phyloP scores from a whole-genome alignment of 78 protist genomes.

The Dictyostelium purpureum region DNA sequence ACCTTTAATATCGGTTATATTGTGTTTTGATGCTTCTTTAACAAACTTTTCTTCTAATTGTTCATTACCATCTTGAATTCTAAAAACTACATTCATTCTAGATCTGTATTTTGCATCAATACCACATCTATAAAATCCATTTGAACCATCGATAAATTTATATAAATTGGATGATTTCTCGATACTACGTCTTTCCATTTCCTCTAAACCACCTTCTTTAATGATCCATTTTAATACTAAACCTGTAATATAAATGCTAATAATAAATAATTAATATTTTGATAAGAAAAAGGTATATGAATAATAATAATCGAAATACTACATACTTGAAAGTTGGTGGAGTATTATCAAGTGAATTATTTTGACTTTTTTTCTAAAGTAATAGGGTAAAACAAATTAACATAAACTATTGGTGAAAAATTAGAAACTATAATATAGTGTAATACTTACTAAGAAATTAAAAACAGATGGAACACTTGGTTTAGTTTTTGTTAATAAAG shows the following conservation, averaged over 20 bases:
- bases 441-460: slow-evolving; percentile 37
- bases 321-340: slow-evolving; percentile 70
- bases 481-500: slow-evolving; percentile 80
- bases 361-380: slow-evolving; percentile 48
- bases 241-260: slow-evolving; percentile 89
- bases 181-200: slow-evolving; percentile 43
- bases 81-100: slow-evolving; percentile 92
- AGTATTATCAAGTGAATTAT: slow-evolving; percentile 77
- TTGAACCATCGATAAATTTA: slow-evolving; percentile 71
- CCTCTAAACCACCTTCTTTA: slow-evolving; percentile 90
- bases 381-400: background rate
- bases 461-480: slow-evolving; percentile 76
- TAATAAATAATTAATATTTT: no score
- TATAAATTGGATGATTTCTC: slow-evolving; percentile 81
- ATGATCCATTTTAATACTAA: slow-evolving; percentile 91
- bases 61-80: slow-evolving; percentile 14
- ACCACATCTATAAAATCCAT: slow-evolving; percentile 62
- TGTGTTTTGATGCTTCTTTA: slow-evolving; percentile 76
- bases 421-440: background rate
- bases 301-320: background rate
- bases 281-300: background rate
- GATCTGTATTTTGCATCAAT: slow-evolving; percentile 85
- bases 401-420: background rate
- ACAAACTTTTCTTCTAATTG: slow-evolving; percentile 81
- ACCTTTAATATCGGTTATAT: slow-evolving; percentile 79